Percentiles rank a stretch among this genome's conserved stretches.
Conservation (phyloP, 2,329 filamentous ascomycete genomes). For the Thelonectria discophora region DNA sequence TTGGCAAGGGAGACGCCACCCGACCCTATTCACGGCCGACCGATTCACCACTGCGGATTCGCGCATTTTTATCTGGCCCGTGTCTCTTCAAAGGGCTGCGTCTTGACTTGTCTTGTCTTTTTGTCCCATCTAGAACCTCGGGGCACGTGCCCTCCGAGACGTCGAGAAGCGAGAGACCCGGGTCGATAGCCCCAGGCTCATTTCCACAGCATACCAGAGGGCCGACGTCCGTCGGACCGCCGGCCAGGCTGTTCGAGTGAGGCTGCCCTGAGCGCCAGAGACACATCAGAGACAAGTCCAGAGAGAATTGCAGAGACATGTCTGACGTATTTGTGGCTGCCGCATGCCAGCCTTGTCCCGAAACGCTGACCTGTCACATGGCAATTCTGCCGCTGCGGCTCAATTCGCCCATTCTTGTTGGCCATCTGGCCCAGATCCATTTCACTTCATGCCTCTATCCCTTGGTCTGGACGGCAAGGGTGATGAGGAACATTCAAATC, state of each 20-base stretch:
- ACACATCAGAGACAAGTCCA: slow-evolving; percentile 28
- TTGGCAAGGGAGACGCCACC: slow-evolving; percentile 22
- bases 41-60: neutral
- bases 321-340: slow-evolving; percentile 30
- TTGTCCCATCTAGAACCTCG: slow-evolving; percentile 33
- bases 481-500: slow-evolving; percentile 1
- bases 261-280: slow-evolving; percentile 23
- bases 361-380: slow-evolving; percentile 22
- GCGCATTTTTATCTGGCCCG: neutral
- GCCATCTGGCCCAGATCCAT: neutral
- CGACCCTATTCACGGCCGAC: slow-evolving; percentile 3
- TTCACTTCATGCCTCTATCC: neutral
- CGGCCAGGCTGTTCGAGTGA: slow-evolving; percentile 29
- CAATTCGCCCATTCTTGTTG: slow-evolving; percentile 7
- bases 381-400: slow-evolving; percentile 16
- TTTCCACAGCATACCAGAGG: slow-evolving; percentile 36
- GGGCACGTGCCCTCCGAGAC: slow-evolving; percentile 25
- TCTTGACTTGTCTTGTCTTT: neutral
- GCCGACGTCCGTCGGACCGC: slow-evolving; percentile 12
- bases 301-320: no score
- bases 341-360: slow-evolving; percentile 27
- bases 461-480: neutral
- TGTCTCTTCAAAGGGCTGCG: neutral
- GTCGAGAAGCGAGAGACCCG: slow-evolving; percentile 13
- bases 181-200: slow-evolving; percentile 32